These are phyloP conservation scores for Aspergillus flavus DNA, from an alignment of 2,329 filamentous ascomycete genomes.

Conservation along the genomic window DNA sequence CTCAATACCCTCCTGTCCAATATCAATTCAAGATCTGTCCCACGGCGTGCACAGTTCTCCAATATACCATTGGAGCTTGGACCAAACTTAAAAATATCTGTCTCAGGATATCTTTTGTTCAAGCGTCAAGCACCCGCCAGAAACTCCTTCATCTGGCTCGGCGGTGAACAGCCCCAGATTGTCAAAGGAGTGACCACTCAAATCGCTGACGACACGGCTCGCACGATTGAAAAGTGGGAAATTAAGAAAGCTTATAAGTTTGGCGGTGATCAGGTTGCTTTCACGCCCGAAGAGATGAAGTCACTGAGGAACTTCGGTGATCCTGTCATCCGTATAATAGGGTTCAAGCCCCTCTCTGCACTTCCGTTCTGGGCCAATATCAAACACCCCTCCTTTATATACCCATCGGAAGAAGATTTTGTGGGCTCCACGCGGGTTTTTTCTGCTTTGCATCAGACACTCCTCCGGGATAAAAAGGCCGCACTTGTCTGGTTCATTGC, in stretches of 20 bases:
- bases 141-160: conserved; percentile 84
- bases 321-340: conserved; percentile 83
- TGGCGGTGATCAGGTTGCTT: conserved; percentile 84
- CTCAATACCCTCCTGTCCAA: conserved; percentile 80
- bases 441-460: conserved; percentile 84
- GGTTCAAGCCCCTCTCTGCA: conserved; percentile 80
- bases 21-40: conserved; percentile 85
- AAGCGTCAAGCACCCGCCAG: conserved; percentile 80
- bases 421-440: conserved; percentile 93
- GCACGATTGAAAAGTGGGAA: conserved; percentile 76
- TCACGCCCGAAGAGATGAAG: conserved; percentile 81
- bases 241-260: conserved; percentile 95
- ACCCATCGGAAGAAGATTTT: conserved; percentile 86
- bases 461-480: conserved; percentile 77
- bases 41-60: conserved; percentile 83
- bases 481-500: conserved; percentile 89
- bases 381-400: conserved; percentile 88
- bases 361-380: conserved; percentile 83
- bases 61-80: conserved; percentile 86
- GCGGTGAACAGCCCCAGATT: conserved; percentile 82
- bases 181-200: conserved; percentile 72
- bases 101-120: conserved; percentile 89
- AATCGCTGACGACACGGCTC: conserved; percentile 75
- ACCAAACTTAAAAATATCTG: conserved; percentile 79
- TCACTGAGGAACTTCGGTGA: conserved; percentile 77